phyloP scores from a whole-genome alignment of 2,329 filamentous ascomycete genomes.

The Ceratocystis destructans region DNA sequence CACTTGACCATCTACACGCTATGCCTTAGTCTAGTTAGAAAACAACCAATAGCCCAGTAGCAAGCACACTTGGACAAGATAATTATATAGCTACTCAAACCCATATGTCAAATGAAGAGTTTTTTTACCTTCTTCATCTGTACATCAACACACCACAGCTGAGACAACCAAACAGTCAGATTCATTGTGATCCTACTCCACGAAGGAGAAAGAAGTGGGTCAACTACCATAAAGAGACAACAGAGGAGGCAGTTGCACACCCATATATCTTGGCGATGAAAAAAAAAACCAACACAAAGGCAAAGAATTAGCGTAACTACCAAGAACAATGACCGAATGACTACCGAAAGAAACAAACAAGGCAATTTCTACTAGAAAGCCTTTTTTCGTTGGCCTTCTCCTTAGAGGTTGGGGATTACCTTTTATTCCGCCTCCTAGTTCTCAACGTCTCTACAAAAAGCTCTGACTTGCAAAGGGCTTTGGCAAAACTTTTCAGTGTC shows the following conservation, averaged over 20 bases:
- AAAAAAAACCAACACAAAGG: not conserved
- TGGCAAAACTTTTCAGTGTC: not conserved
- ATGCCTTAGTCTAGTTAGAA: too few relatives aligned
- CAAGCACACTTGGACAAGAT: too few relatives aligned
- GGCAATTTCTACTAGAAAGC: not conserved
- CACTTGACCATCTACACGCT: not conserved
- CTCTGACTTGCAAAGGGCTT: not conserved
- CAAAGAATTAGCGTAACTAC: not conserved
- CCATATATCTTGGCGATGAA: not conserved
- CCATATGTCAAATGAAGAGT: too few relatives aligned
- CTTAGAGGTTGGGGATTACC: not conserved
- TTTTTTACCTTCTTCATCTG: not conserved
- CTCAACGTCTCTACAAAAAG: not conserved
- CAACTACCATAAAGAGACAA: not conserved
- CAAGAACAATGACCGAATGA: not conserved
- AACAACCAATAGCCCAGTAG: too few relatives aligned
- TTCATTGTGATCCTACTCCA: not conserved
- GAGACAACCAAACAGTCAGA: not conserved
- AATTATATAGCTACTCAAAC: too few relatives aligned
- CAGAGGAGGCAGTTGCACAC: not conserved
- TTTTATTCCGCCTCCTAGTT: not conserved
- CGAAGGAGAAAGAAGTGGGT: not conserved
- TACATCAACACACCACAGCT: not conserved
- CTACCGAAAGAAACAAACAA: not conserved
- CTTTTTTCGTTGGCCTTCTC: not conserved